phyloP scores from a whole-genome alignment of 1,139 yeast species.

The Casaregolazyma suthepensis region DNA sequence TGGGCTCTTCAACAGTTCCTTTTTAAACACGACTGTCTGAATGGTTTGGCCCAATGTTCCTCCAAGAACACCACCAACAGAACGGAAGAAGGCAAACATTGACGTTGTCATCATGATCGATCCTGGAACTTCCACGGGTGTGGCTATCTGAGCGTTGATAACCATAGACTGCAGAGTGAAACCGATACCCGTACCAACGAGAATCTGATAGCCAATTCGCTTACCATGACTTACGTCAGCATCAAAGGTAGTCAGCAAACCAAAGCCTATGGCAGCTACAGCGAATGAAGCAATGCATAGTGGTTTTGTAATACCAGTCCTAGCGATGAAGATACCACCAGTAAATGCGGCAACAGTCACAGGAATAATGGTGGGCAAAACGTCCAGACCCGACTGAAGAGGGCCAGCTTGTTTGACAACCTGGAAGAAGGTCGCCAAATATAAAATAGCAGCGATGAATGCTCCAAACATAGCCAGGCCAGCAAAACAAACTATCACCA shows the following conservation, averaged over 20 bases:
- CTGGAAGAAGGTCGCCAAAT: constrained; percentile 52
- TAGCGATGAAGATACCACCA: constrained; percentile 44
- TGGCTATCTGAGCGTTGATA: constrained; percentile 45
- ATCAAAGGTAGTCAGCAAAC: constrained; percentile 41
- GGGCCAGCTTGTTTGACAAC: constrained; percentile 44
- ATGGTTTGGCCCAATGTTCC: constrained; percentile 45
- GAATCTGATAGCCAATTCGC: constrained; percentile 48
- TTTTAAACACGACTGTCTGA: constrained; percentile 30
- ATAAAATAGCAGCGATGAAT: constrained; percentile 42
- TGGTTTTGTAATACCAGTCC: constrained; percentile 45
- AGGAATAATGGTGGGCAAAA: constrained; percentile 50
- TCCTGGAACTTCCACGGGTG: constrained; percentile 45
- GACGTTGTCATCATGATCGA: constrained; percentile 46
- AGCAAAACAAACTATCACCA: constrained; percentile 37
- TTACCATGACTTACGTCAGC: constrained; percentile 35
- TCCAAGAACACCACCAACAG: constrained; percentile 47
- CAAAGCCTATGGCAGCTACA: constrained; percentile 46
- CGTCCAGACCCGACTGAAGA: constrained; percentile 52
- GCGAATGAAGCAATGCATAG: constrained; percentile 40
- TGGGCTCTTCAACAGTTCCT: constrained; percentile 2
- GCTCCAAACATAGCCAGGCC: constrained; percentile 40
- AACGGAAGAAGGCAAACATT: constrained; percentile 42
- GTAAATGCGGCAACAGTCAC: constrained; percentile 44
- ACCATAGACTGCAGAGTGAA: constrained; percentile 46
- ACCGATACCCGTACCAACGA: constrained; percentile 52